A percentile compares a stretch with the other conserved stretches of the same genome.
phyloP scores from a whole-genome alignment of 2,329 filamentous ascomycete species.

The Aureobasidium sp. region DNA sequence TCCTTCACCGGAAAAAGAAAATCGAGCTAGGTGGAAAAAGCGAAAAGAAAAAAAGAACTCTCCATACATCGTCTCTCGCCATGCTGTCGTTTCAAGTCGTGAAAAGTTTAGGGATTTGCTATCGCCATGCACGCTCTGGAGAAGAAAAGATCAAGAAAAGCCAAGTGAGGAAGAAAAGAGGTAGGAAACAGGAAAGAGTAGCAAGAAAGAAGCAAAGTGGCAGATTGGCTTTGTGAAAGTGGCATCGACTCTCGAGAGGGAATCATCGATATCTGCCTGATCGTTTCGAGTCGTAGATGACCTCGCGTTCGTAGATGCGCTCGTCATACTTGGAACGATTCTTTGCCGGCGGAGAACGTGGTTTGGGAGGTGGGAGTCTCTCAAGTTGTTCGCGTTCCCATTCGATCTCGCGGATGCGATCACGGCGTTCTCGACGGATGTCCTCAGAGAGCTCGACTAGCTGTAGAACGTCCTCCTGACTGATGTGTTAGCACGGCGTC shows the following conservation, averaged over 20 bases:
- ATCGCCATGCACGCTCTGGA: background rate
- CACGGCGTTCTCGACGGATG: constrained; percentile 61
- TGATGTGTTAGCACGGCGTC: constrained; percentile 11
- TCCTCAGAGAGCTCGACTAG: constrained; percentile 77
- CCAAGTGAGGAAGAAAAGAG: background rate
- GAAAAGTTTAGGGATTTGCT: background rate
- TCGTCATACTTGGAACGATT: constrained; percentile 52
- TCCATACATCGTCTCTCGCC: background rate
- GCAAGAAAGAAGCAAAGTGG: background rate
- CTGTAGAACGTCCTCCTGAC: constrained; percentile 75
- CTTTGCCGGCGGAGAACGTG: constrained; percentile 32
- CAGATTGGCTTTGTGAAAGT: background rate
- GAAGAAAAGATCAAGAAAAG: background rate
- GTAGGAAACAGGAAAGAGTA: background rate
- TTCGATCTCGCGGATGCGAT: constrained; percentile 54
- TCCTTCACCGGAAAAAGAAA: too few species aligned
- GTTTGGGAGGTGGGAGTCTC: constrained; percentile 37
- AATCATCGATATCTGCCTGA: constrained; percentile 15
- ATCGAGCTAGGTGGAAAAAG: background rate
- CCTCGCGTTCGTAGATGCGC: constrained; percentile 59
- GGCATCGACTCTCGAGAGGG: too few species aligned
- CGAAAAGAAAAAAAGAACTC: background rate
- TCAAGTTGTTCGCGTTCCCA: constrained; percentile 53
- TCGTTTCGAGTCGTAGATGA: constrained; percentile 50
- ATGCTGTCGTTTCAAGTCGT: constrained; percentile 13